phyloP scores from a whole-genome alignment of 495 filamentous ascomycete species.

The Penicillium crystallinum region DNA sequence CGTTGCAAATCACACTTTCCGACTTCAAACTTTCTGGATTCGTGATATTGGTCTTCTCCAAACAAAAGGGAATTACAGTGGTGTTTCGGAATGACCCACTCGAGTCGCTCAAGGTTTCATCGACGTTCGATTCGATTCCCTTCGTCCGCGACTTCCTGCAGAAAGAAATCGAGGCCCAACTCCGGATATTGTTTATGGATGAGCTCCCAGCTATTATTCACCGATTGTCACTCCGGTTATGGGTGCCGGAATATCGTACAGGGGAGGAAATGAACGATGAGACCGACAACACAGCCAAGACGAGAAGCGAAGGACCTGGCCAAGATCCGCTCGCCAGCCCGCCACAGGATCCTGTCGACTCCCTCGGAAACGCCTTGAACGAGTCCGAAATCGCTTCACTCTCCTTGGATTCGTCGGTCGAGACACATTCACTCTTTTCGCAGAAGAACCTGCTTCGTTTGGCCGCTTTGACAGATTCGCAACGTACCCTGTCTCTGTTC shows the following conservation, averaged over 20 bases:
- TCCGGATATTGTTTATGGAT: slow-evolving; percentile 92
- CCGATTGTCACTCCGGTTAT: slow-evolving; percentile 79
- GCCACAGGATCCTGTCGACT: slow-evolving; percentile 71
- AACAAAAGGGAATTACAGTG: slow-evolving; percentile 90
- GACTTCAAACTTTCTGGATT: slow-evolving; percentile 97
- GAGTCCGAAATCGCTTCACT: slow-evolving; percentile 66
- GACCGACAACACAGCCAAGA: slow-evolving; percentile 18
- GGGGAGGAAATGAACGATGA: slow-evolving; percentile 48
- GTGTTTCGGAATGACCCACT: slow-evolving; percentile 98
- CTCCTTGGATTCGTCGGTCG: slow-evolving; percentile 67
- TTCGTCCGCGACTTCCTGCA: slow-evolving; percentile 97
- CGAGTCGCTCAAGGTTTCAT: slow-evolving; percentile 95
- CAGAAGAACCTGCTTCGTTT: slow-evolving; percentile 82
- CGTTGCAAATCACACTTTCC: slow-evolving; percentile 90
- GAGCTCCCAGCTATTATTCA: slow-evolving; percentile 96
- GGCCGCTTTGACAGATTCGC: slow-evolving; percentile 70
- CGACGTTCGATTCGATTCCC: slow-evolving; percentile 97
- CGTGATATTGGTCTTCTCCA: slow-evolving; percentile 94
- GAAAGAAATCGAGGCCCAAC: slow-evolving; percentile 91
- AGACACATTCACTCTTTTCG: slow-evolving; percentile 79
- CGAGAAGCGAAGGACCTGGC: slow-evolving; percentile 43
- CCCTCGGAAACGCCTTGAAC: slow-evolving; percentile 69
- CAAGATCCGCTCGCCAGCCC: slow-evolving; percentile 74
- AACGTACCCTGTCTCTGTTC: slow-evolving; percentile 80
- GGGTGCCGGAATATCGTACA: slow-evolving; percentile 79